Conservation (phyloP, 345 rosid genomes). For the Chamaenerion angustifolium region DNA sequence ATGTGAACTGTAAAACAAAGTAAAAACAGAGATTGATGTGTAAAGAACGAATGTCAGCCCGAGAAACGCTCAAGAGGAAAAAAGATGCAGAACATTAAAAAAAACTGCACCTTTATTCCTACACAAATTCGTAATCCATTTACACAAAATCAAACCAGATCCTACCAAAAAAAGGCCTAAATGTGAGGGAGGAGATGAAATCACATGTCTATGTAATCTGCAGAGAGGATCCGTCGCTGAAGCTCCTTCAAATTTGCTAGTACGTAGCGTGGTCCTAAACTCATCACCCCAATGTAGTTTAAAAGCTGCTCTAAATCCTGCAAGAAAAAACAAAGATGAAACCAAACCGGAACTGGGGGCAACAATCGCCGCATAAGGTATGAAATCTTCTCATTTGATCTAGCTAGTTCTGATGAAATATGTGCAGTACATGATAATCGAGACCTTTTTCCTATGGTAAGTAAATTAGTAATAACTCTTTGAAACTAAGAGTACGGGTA, state of each 20-base stretch:
- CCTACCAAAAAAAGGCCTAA: not conserved
- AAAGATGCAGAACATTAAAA: constrained; percentile 16
- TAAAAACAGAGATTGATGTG: no score
- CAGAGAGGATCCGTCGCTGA: constrained; percentile 58
- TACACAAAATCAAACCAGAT: not conserved
- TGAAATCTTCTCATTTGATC: no score
- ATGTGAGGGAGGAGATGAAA: not conserved
- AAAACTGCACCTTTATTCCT: constrained; percentile 20
- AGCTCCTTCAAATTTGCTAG: constrained; percentile 89
- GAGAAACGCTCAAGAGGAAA: no score
- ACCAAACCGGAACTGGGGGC: no score
- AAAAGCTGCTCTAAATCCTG: constrained; percentile 90
- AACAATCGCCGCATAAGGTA: no score
- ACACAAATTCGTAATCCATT: constrained; percentile 1
- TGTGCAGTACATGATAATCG: not conserved
- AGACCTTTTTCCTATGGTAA: not conserved
- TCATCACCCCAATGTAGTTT: constrained; percentile 62
- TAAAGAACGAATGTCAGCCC: no score
- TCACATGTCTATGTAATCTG: constrained; percentile 39
- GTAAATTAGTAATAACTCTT: not conserved
- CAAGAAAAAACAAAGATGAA: constrained; percentile 7
- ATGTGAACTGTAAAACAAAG: no score
- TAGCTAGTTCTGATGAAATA: no score
- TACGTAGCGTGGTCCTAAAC: constrained; percentile 91
- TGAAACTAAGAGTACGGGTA: no score